phyloP scores from a whole-genome alignment of 805 yeast species.

The Citeromyces matritensis region DNA sequence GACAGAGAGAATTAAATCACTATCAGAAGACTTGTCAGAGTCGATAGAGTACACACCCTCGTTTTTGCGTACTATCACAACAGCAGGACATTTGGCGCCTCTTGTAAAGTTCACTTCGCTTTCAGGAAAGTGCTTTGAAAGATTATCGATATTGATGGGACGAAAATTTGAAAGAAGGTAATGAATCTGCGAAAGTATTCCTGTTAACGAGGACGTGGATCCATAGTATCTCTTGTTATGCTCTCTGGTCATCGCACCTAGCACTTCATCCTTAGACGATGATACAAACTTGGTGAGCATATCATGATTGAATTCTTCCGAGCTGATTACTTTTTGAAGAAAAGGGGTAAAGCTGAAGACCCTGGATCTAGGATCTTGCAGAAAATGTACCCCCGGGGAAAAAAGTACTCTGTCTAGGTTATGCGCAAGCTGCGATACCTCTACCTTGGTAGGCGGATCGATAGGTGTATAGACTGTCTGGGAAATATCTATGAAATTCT shows the following conservation, averaged over 20 bases:
- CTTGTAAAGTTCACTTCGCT: constrained; percentile 19
- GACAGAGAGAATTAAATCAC: constrained; percentile 52
- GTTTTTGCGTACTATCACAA: constrained; percentile 38
- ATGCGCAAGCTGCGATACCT: constrained; percentile 46
- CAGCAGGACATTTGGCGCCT: constrained; percentile 35
- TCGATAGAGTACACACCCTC: constrained; percentile 45
- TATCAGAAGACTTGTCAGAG: constrained; percentile 50
- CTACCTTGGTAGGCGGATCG: no score
- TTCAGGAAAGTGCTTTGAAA: constrained; percentile 25
- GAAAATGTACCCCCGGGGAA: constrained; percentile 68
- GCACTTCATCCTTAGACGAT: constrained; percentile 46
- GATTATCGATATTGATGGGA: constrained; percentile 28
- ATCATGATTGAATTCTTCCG: constrained; percentile 52
- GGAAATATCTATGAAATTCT: no score
- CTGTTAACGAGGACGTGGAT: constrained; percentile 84
- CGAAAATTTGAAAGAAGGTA: constrained; percentile 47
- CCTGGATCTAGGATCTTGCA: constrained; percentile 66
- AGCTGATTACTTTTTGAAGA: constrained; percentile 42
- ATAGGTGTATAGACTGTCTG: no score
- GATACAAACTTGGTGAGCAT: constrained; percentile 40
- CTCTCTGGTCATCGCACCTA: constrained; percentile 29
- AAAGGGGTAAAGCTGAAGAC: constrained; percentile 54
- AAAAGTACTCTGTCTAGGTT: constrained; percentile 58
- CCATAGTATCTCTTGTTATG: constrained; percentile 34
- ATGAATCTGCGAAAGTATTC: constrained; percentile 62